These are phyloP conservation scores for Irpex sp. DNA, from an alignment of 1,284 basidiomycete genomes.

Conservation along the genomic window DNA sequence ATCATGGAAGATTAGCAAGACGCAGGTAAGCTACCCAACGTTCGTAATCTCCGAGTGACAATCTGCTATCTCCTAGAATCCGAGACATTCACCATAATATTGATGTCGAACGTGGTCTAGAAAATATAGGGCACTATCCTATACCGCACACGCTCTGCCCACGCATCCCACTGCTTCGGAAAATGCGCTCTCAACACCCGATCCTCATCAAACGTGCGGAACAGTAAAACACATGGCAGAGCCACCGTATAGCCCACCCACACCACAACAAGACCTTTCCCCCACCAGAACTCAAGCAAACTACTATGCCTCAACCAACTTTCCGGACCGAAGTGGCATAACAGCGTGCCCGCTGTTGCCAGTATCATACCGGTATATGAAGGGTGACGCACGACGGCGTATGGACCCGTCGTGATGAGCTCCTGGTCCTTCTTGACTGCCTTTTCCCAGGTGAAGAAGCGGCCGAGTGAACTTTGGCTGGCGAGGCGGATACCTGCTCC, in stretches of 20 bases:
- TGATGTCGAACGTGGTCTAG: background rate
- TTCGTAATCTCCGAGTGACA: no score
- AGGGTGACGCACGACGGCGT: constrained; percentile 21
- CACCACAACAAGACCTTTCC: background rate
- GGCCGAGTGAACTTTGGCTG: constrained; percentile 18
- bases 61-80: no score
- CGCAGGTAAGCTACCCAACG: no score
- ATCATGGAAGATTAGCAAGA: no score
- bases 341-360: background rate
- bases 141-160: background rate
- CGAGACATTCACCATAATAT: no score
- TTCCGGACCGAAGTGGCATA: constrained; percentile 2
- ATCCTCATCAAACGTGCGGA: background rate
- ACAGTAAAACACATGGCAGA: background rate
- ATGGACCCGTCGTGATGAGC: constrained; percentile 20
- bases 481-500: constrained; percentile 16
- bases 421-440: constrained; percentile 16
- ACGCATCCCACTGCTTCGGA: constrained; percentile 2
- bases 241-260: background rate
- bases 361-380: constrained; percentile 17
- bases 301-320: constrained; percentile 2
- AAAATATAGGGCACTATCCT: background rate
- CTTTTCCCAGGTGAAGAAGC: constrained; percentile 20
- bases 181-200: background rate
- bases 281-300: background rate